phyloP scores from a whole-genome alignment of 441 rosid genomes.

The Pelargonium cotyledonis region DNA sequence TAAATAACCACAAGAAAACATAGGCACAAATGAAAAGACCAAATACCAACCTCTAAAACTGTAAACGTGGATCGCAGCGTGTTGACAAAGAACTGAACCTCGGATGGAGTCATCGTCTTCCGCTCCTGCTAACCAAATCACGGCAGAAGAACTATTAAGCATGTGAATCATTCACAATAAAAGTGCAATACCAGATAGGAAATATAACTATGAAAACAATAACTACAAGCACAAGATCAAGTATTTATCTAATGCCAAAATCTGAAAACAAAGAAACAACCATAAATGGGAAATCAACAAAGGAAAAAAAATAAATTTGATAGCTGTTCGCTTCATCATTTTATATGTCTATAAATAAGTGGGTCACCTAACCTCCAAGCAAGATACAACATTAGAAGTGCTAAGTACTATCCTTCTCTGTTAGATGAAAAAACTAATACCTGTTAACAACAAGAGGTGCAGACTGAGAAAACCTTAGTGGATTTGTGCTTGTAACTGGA shows the following conservation, averaged over 20 bases:
- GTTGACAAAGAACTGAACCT: constrained; percentile 62
- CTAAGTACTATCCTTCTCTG: no score
- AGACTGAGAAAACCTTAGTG: no score
- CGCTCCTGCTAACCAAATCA: constrained; percentile 58
- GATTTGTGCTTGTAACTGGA: no score
- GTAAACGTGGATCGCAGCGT: constrained; percentile 66
- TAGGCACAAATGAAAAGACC: neutral
- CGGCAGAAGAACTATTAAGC: constrained; percentile 18
- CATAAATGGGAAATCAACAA: no score
- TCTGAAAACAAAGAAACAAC: neutral
- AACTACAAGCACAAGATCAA: neutral
- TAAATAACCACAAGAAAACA: neutral
- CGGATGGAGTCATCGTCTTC: constrained; percentile 60
- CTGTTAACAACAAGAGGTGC: no score
- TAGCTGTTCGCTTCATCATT: no score
- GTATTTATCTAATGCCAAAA: neutral
- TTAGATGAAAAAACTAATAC: no score
- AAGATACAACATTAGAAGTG: no score
- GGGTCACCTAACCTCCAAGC: no score
- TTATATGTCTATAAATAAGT: no score
- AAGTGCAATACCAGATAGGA: neutral
- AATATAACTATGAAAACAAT: neutral
- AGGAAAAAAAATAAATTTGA: no score
- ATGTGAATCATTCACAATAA: constrained; percentile 8
- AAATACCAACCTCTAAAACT: constrained; percentile 50